Base-by-base conservation (phyloP, 148 eudicot species). In the Diospyros kaki region DNA sequence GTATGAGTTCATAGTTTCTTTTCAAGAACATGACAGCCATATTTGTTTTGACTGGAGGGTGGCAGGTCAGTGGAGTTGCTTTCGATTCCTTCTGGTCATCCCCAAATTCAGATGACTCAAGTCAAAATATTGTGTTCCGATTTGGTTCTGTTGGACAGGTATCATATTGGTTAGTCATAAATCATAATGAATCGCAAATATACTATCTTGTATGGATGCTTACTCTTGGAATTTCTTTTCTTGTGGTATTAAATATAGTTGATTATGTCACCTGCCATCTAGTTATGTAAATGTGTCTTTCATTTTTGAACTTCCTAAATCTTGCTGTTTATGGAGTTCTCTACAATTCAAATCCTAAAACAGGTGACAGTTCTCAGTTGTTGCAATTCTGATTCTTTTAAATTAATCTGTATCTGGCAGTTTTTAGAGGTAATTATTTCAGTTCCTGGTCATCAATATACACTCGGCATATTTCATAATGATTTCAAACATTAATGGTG, bases 121-220 rank as follows among this genome's bases (percentile, higher is more conserved):
- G 78, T 64, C 94, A 92, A 74, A 90, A 79, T 80, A 68, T 80
- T 41, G 85, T 90, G 69, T 92, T 90, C 76, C 87, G 97, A 51
- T 92, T 92, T 82, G 97, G 97, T 64, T 92, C 97, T 66, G 94
- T 92, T 83, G 97, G 94, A 73, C 97, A 92, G 92, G 97, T 92
- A 81, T 63, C 9, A 46, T 11, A 45, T 50, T 38, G 68, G 42
- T 75, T 39, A 14, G 6, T 55, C 4, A 8, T 61, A 9, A 18
- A 41, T 50, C 9, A 50, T 68, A 18, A 15, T 18, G 9, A 18
- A 28, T 60, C 9, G 17, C 9, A 28, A 18, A 28, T 18, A 60
- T 60, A 58, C 9, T 28, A 17, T 18, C 10, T 53, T 52, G 52
- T 14, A 2, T 13, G 46, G 60, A 68, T 51, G 45, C 60, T 7